Evolutionary conservation across 768 basidiomycete species (phyloP).

Genomic region (Pleurotus platypus): DNA sequence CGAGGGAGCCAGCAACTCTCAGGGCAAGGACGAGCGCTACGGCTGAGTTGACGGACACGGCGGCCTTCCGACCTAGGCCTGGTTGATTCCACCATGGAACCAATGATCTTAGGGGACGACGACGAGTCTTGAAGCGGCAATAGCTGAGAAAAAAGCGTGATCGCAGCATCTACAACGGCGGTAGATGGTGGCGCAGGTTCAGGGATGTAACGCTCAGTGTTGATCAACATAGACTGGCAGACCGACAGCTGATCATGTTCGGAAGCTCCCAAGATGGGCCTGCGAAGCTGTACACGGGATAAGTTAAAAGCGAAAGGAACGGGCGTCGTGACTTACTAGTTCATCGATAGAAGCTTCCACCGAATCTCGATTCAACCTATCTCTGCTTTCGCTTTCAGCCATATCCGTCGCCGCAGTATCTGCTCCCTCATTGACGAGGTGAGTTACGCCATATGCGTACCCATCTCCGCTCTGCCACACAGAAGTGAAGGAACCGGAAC

Average conservation of each 20-base stretch:
- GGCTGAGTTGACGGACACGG: slow-evolving; percentile 76
- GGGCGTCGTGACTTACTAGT: slow-evolving; percentile 46
- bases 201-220: slow-evolving; percentile 40
- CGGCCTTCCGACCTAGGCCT: slow-evolving; percentile 79
- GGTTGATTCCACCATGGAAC: slow-evolving; percentile 45
- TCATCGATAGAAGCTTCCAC: slow-evolving; percentile 79
- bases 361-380: slow-evolving; percentile 42
- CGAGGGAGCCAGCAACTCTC: background rate
- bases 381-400: no score
- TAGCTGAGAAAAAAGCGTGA: slow-evolving; percentile 78
- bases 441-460: slow-evolving; percentile 89
- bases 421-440: slow-evolving; percentile 50
- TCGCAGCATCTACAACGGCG: slow-evolving; percentile 82
- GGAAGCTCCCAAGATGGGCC: slow-evolving; percentile 51
- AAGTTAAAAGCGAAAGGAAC: background rate
- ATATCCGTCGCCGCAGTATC: slow-evolving; percentile 30
- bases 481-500: slow-evolving; percentile 75
- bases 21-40: slow-evolving; percentile 73
- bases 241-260: slow-evolving; percentile 83
- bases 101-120: slow-evolving; percentile 28
- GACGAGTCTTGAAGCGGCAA: slow-evolving; percentile 74
- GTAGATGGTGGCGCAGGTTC: slow-evolving; percentile 77
- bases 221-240: slow-evolving; percentile 46
- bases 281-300: background rate
- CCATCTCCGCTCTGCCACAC: slow-evolving; percentile 89